phyloP scores from a whole-genome alignment of 352 stramenopile species.

The Globisporangium rhizosaccharum region DNA sequence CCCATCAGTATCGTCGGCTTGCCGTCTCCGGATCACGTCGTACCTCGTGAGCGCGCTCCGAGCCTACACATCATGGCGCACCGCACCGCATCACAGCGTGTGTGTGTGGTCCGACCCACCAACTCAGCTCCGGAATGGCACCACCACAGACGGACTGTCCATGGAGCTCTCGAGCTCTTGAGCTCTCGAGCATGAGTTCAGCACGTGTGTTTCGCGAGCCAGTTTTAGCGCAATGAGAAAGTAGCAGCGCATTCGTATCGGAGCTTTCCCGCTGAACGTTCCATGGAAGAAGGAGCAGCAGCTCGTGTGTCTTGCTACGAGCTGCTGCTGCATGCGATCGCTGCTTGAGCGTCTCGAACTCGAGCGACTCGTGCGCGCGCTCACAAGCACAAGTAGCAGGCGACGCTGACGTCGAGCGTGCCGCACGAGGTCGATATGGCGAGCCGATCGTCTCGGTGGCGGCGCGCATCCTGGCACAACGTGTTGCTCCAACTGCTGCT shows the following conservation, averaged over 20 bases:
- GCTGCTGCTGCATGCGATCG: too few relatives aligned
- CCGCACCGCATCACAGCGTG: too few relatives aligned
- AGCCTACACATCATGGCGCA: too few relatives aligned
- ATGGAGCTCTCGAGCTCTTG: too few relatives aligned
- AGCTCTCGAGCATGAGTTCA: background rate
- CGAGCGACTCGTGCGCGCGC: background rate
- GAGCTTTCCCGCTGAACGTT: background rate
- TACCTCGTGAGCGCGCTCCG: too few relatives aligned
- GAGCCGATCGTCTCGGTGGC: background rate
- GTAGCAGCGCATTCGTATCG: background rate
- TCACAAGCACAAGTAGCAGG: background rate
- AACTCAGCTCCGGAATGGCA: too few relatives aligned
- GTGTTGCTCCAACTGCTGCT: background rate
- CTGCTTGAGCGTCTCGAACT: background rate
- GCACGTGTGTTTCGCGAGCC: background rate
- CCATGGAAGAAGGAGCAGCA: slow-evolving; percentile 1
- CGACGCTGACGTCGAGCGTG: too few relatives aligned
- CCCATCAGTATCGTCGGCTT: too few relatives aligned
- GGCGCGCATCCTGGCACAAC: background rate
- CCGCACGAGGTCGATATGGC: background rate
- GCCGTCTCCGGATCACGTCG: too few relatives aligned
- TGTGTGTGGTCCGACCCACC: too few relatives aligned
- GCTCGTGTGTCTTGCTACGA: background rate
- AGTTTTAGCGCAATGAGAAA: background rate
- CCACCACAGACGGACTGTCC: background rate